A percentile compares a stretch with the other conserved stretches of the same genome.
Conservation (phyloP, 345 rosid species). For the Rhizophora mangle region DNA sequence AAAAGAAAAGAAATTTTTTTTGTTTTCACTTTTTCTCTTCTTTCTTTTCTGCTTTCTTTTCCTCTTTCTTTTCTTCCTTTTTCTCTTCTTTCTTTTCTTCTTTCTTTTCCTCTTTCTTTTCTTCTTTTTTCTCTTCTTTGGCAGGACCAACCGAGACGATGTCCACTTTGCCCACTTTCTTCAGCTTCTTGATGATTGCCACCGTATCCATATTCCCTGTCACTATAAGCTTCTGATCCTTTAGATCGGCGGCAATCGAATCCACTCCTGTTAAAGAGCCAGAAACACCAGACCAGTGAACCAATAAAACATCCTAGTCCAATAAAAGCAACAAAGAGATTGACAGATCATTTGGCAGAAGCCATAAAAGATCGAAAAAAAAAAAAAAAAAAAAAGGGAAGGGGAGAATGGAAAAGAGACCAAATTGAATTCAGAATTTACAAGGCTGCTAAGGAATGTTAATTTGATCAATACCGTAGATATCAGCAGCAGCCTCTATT, state of each 20-base stretch:
- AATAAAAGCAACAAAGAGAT: no score
- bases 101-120: constrained; percentile 58
- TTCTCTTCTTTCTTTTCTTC: constrained; percentile 51
- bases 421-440: no score
- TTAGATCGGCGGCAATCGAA: constrained; percentile 82
- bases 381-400: no score
- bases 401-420: neutral
- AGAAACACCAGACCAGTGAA: no score
- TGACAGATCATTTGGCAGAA: no score
- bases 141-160: constrained; percentile 87
- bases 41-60: constrained; percentile 51
- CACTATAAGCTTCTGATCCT: constrained; percentile 89
- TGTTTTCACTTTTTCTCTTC: constrained; percentile 38
- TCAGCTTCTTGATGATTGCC: constrained; percentile 80
- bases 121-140: constrained; percentile 85
- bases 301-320: no score
- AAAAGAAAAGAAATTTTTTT: neutral
- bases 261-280: constrained; percentile 53
- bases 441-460: no score
- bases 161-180: constrained; percentile 94
- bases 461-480: constrained; percentile 42
- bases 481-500: constrained; percentile 86
- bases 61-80: constrained; percentile 48
- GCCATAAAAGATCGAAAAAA: neutral
- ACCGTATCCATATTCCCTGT: constrained; percentile 82